Evolutionary conservation across 2,329 filamentous ascomycete species (phyloP).

Genomic region (Sclerotinia sclerotiorum): DNA sequence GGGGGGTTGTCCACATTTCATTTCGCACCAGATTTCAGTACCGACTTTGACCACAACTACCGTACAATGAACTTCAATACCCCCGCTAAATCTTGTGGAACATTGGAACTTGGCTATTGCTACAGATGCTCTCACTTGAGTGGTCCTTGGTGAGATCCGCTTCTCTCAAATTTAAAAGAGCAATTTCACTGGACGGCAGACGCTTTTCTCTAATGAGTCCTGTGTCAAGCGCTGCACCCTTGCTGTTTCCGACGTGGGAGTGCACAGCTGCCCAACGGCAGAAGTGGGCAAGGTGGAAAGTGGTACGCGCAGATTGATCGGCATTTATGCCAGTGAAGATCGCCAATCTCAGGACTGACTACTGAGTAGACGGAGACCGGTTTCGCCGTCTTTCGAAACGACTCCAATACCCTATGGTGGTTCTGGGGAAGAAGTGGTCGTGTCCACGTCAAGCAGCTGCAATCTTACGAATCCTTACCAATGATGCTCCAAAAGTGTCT

Average conservation of each 20-base stretch:
- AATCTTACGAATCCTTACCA: neutral
- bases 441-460: slow-evolving; percentile 10
- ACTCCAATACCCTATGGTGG: neutral
- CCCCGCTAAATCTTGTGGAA: slow-evolving; percentile 7
- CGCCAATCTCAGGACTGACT: neutral
- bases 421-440: neutral
- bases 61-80: neutral
- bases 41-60: slow-evolving; percentile 7
- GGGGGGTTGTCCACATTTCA: slow-evolving; percentile 18
- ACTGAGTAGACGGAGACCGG: neutral
- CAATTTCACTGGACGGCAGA: slow-evolving; percentile 11
- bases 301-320: slow-evolving; percentile 9
- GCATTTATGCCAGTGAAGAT: slow-evolving; percentile 14
- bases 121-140: neutral
- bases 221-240: slow-evolving; percentile 7
- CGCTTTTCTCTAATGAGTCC: neutral
- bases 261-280: slow-evolving; percentile 19
- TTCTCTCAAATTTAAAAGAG: slow-evolving; percentile 4
- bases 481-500: slow-evolving; percentile 6
- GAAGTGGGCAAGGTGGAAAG: slow-evolving; percentile 14
- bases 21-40: slow-evolving; percentile 20
- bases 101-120: neutral
- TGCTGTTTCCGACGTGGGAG: slow-evolving; percentile 1
- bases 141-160: slow-evolving; percentile 10
- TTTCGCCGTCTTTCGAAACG: slow-evolving; percentile 12